These are phyloP conservation scores for Corchorus capsularis DNA, from an alignment of 345 rosid species.

Conservation along the genomic window DNA sequence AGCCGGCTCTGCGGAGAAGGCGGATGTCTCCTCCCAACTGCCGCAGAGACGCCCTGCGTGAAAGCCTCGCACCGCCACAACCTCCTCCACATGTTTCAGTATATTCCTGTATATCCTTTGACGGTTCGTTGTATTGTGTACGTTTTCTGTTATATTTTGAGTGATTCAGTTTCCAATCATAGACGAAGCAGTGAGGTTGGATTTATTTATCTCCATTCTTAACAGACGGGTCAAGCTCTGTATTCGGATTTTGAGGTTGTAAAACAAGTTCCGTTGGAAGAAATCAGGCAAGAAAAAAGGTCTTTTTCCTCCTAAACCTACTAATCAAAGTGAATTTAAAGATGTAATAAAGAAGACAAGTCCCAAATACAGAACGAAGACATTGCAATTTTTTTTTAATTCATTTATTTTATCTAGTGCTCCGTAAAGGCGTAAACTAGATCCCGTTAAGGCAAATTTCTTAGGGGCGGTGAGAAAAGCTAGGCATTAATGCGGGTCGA, in stretches of 20 bases:
- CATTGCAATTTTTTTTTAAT: too few relatives aligned
- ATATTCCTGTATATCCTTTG: background rate
- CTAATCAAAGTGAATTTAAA: too few relatives aligned
- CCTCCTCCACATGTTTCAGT: constrained; percentile 39
- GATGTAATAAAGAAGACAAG: too few relatives aligned
- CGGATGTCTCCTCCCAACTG: constrained; percentile 19
- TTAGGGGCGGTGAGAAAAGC: too few relatives aligned
- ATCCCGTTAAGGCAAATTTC: too few relatives aligned
- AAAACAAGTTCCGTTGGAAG: background rate
- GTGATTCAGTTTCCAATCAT: background rate
- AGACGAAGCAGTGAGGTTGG: background rate
- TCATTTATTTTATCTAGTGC: too few relatives aligned
- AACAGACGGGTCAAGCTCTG: background rate
- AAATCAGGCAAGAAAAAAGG: too few relatives aligned
- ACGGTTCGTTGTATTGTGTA: background rate
- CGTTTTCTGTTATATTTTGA: background rate
- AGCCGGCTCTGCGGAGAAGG: background rate
- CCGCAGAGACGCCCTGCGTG: constrained; percentile 24
- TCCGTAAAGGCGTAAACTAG: too few relatives aligned
- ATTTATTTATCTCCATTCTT: background rate
- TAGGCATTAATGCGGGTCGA: too few relatives aligned
- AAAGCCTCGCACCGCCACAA: constrained; percentile 23
- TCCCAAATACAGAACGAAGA: too few relatives aligned
- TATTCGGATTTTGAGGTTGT: background rate
- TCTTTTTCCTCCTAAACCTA: too few relatives aligned